Evolutionary conservation across 148 eudicot genomes (phyloP), one percentile per base, ranked within the genome.

Genomic region (Camellia japonica): DNA sequence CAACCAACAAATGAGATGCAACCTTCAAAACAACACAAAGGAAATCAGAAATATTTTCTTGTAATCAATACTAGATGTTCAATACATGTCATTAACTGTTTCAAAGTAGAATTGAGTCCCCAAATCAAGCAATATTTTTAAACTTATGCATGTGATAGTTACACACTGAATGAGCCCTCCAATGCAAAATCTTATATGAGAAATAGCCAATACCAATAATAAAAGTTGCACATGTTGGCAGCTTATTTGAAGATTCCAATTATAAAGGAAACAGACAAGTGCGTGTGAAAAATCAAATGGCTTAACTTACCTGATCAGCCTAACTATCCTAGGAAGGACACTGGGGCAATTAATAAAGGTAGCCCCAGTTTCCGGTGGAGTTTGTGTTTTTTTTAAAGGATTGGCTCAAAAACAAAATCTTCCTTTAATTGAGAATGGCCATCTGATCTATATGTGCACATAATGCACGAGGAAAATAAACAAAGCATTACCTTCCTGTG

Each of bases 401-500:
- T 3, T 15, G 6, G 16, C 64, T 60, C 20, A 3, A n/a, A 60
- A 15, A 15, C 1, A 15, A 60, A 15, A 15, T 60, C 16, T 6
- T 7, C n/a, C 20, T n/a, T 60, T 2, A 60, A n/a, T n/a, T 0
- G 64, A n/a, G 64, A 60, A 60, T 60, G 64, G 12, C 64, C 19
- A 2, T 60, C 20, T 60, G 64, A 60, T 18, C 64, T 60, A 60
- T n/a, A 60, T 3, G 16, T 60, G 4, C 20, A 15, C 15, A 60
- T 5, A 55, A 55, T 3, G 58, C 58, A 55, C 58, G 23, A 72
- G n/a, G 61, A 18, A 20, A 49, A 30, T 15, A 41, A 49, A 77
- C 7, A 18, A 44, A 30, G 13, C 67, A 47, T 47, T 83, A 93
- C 98, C 98, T 94, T 94, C 82, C 98, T 86, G 85, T 96, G 98